Evolutionary conservation across 1,284 basidiomycete species (phyloP).

Genomic region (Irpex sp.): DNA sequence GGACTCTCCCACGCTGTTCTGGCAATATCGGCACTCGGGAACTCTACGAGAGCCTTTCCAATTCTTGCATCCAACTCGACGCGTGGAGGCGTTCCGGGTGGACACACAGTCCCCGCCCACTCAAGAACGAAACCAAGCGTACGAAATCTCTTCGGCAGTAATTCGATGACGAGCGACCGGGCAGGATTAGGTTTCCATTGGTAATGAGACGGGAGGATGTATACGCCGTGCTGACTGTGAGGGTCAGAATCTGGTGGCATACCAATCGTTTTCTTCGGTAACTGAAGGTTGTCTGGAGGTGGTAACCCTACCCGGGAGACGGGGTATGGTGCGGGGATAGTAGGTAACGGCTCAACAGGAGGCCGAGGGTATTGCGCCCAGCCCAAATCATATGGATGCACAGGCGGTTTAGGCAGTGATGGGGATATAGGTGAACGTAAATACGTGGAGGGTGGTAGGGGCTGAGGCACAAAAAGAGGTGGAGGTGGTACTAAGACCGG

Average conservation of each 20-base stretch:
- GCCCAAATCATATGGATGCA: not conserved
- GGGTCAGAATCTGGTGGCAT: slow-evolving; percentile 18
- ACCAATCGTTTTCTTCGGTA: slow-evolving; percentile 22
- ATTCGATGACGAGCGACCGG: slow-evolving; percentile 57
- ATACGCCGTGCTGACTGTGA: slow-evolving; percentile 16
- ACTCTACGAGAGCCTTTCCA: slow-evolving; percentile 55
- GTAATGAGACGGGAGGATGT: not conserved
- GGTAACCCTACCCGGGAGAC: no score
- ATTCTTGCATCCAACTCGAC: slow-evolving; percentile 32
- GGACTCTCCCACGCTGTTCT: slow-evolving; percentile 49
- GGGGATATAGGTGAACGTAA: not conserved
- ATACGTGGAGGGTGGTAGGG: not conserved
- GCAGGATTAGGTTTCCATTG: slow-evolving; percentile 36
- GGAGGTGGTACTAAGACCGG: not conserved
- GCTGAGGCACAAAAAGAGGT: not conserved
- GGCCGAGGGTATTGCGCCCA: not conserved
- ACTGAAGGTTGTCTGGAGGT: no score
- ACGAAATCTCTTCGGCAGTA: slow-evolving; percentile 51
- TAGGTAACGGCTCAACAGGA: not conserved
- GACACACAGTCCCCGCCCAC: slow-evolving; percentile 40
- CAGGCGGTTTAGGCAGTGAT: not conserved
- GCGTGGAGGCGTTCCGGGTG: slow-evolving; percentile 32
- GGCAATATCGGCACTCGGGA: slow-evolving; percentile 41
- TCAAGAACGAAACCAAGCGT: slow-evolving; percentile 24
- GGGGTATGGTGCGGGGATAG: not conserved